Conservation (phyloP, 257 asterid genomes). For the Linderniella brevidens region DNA sequence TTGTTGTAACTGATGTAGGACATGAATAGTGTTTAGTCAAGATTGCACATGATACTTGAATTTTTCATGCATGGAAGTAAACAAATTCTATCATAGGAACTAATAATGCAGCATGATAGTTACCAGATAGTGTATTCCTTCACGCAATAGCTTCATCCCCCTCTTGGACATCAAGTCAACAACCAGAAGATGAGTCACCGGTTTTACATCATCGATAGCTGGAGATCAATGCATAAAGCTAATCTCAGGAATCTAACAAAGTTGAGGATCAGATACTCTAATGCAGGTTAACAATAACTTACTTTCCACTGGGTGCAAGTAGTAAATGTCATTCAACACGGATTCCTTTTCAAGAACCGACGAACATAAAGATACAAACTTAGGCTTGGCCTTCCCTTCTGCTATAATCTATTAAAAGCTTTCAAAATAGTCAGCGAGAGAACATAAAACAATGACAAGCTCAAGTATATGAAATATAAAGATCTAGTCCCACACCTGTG, state of each 20-base stretch:
- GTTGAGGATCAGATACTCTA: constrained; percentile 8
- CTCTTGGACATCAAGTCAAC: constrained; percentile 59
- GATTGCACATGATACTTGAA: constrained; percentile 4
- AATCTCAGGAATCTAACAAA: constrained; percentile 12
- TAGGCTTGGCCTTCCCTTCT: constrained; percentile 77
- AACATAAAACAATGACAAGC: neutral
- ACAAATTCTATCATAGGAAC: neutral
- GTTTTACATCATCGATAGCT: constrained; percentile 92
- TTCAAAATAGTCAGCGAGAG: constrained; percentile 12
- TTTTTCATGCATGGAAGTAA: neutral
- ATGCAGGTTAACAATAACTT: constrained; percentile 24
- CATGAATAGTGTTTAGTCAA: no score
- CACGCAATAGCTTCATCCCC: constrained; percentile 81
- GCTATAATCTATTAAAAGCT: constrained; percentile 53
- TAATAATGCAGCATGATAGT: constrained; percentile 9
- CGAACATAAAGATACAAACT: constrained; percentile 55
- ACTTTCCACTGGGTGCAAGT: constrained; percentile 78
- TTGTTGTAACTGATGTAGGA: no score
- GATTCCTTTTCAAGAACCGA: constrained; percentile 47
- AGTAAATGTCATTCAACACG: constrained; percentile 41
- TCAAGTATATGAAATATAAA: no score
- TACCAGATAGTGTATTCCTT: constrained; percentile 90
- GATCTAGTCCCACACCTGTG: constrained; percentile 36
- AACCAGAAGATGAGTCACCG: constrained; percentile 87
- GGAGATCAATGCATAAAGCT: constrained; percentile 16